These are phyloP conservation scores for Coelastrella sp. DNA, from an alignment of 139 green algal genomes.

Conservation along the genomic window DNA sequence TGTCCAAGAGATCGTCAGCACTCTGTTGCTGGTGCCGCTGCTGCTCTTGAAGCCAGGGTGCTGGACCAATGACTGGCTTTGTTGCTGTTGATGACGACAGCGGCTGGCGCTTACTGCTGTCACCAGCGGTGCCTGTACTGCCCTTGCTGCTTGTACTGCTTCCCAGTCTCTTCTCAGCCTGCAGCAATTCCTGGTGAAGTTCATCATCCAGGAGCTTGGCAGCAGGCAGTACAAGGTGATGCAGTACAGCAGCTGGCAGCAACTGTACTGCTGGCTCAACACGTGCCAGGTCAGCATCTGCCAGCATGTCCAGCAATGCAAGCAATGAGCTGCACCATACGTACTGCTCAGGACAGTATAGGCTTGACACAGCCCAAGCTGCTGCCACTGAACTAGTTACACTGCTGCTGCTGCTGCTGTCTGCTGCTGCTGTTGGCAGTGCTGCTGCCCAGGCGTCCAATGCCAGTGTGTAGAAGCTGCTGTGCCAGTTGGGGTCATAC, in stretches of 20 bases:
- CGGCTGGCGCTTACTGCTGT: too few relatives aligned
- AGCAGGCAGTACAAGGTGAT: slow-evolving; percentile 23
- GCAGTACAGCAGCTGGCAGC: neutral
- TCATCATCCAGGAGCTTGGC: slow-evolving; percentile 10
- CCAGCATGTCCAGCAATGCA: slow-evolving; percentile 23
- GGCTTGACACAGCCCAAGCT: neutral
- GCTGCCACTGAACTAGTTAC: neutral
- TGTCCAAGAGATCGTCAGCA: too few relatives aligned
- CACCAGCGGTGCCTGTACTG: neutral
- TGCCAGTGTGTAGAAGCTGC: slow-evolving; percentile 22
- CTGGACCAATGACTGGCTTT: neutral
- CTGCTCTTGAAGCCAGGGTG: neutral
- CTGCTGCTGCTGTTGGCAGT: neutral
- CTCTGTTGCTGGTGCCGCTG: neutral
- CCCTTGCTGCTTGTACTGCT: neutral
- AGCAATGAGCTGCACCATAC: slow-evolving; percentile 24
- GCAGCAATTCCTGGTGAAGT: neutral
- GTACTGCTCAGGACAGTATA: neutral
- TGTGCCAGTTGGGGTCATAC: slow-evolving; percentile 33
- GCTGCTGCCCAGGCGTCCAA: slow-evolving; percentile 10
- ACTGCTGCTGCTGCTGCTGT: slow-evolving; percentile 35
- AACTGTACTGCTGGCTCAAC: neutral
- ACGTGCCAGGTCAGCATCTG: slow-evolving; percentile 22
- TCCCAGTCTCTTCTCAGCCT: neutral
- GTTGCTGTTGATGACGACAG: neutral